A percentile compares a stretch with the other conserved stretches of the same genome.
Evolutionary conservation across 176 grass and related monocot species (phyloP).

Genomic region (Thinopyrum elongatum): DNA sequence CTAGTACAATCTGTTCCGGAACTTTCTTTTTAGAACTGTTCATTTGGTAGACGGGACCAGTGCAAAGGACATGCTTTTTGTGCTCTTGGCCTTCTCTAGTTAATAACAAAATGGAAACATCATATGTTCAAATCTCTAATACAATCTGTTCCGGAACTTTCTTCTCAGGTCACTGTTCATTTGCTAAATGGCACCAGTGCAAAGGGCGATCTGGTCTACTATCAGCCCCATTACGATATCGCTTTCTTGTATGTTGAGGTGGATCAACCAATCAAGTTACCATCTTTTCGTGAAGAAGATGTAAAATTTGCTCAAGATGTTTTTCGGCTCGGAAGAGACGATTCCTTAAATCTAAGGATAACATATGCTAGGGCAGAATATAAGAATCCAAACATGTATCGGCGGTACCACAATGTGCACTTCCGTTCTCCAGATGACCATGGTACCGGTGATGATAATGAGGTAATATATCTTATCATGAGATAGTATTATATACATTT

Average conservation of each 20-base stretch:
- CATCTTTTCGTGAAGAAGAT: not conserved
- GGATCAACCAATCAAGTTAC: not conserved
- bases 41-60: not conserved
- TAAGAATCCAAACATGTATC: not conserved
- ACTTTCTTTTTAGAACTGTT: not conserved
- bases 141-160: not conserved
- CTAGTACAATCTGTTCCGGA: not conserved
- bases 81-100: not conserved
- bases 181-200: not conserved
- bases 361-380: not conserved
- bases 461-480: no score
- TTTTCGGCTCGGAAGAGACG: not conserved
- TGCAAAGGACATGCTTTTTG: not conserved
- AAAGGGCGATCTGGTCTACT: not conserved
- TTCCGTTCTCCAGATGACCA: not conserved
- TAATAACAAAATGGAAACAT: not conserved
- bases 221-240: conserved; percentile 14
- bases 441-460: no score
- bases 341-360: not conserved
- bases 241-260: not conserved
- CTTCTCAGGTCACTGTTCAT: not conserved
- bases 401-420: not conserved
- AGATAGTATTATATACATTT: no score
- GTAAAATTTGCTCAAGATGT: not conserved
- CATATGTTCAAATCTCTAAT: not conserved